phyloP scores from a whole-genome alignment of 2,329 filamentous ascomycete genomes.

The Pseudogymnoascus sp. region DNA sequence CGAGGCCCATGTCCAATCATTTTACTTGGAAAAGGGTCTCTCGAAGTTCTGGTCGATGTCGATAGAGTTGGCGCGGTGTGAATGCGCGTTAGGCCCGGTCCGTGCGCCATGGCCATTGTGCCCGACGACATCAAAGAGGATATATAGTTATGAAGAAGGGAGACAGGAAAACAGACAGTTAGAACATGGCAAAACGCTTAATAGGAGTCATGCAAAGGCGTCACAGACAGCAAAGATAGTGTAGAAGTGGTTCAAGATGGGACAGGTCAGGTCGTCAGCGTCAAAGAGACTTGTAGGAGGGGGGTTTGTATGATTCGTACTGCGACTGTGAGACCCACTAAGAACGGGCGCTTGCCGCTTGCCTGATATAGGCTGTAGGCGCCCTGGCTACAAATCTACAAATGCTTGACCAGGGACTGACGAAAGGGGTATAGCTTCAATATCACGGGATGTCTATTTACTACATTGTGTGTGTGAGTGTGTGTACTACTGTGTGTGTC shows the following conservation, averaged over 20 bases:
- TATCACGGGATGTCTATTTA: neutral
- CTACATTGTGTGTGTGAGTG: too few species aligned
- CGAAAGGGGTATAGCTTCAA: neutral
- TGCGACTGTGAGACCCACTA: neutral
- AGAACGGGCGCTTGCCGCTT: slow-evolving; percentile 7
- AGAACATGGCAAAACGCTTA: neutral
- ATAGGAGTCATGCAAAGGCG: neutral
- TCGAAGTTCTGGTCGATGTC: slow-evolving; percentile 7
- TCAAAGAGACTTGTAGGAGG: neutral
- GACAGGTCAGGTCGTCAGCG: neutral
- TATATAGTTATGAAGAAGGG: neutral
- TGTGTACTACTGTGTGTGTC: neutral
- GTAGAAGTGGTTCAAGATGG: neutral
- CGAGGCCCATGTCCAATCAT: slow-evolving; percentile 32
- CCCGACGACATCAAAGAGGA: slow-evolving; percentile 8
- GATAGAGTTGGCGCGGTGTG: slow-evolving; percentile 10
- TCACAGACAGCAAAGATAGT: neutral
- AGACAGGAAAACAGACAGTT: neutral
- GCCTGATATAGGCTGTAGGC: neutral
- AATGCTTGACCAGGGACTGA: neutral
- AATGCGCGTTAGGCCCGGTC: slow-evolving; percentile 10
- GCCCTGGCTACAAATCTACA: neutral
- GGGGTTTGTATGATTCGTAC: slow-evolving; percentile 4
- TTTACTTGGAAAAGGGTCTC: slow-evolving; percentile 8
- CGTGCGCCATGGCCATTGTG: slow-evolving; percentile 8